These are phyloP conservation scores for Volutella citrinella DNA, from an alignment of 2,329 filamentous ascomycete genomes.

Conservation along the genomic window DNA sequence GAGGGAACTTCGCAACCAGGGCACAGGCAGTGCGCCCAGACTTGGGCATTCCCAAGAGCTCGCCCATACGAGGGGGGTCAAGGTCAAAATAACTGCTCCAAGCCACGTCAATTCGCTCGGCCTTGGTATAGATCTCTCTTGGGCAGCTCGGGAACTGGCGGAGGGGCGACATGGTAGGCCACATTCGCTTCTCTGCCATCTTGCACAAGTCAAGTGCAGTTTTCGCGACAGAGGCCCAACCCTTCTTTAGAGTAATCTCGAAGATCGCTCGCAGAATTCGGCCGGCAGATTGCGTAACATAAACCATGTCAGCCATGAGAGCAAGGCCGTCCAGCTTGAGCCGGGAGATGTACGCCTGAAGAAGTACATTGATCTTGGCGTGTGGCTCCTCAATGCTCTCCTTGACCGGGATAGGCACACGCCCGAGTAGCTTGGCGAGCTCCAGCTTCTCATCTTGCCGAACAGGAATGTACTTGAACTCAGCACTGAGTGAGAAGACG, in stretches of 20 bases:
- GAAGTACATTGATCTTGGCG: slow-evolving; percentile 94
- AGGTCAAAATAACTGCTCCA: slow-evolving; percentile 96
- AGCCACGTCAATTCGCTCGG: slow-evolving; percentile 89
- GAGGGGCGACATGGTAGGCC: slow-evolving; percentile 96
- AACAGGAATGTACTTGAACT: slow-evolving; percentile 99
- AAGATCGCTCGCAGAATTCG: slow-evolving; percentile 95
- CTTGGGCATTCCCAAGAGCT: slow-evolving; percentile 86
- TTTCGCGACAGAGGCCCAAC: slow-evolving; percentile 91
- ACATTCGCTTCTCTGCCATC: slow-evolving; percentile 99
- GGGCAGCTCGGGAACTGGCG: slow-evolving; percentile 85
- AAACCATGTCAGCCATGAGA: slow-evolving; percentile 97
- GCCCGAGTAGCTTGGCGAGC: slow-evolving; percentile 82
- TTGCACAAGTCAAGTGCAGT: slow-evolving; percentile 93
- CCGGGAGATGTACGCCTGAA: slow-evolving; percentile 95
- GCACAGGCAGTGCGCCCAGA: slow-evolving; percentile 82
- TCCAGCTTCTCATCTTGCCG: slow-evolving; percentile 97
- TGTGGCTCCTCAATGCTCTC: slow-evolving; percentile 96
- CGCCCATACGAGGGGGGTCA: slow-evolving; percentile 93
- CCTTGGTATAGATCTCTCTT: slow-evolving; percentile 83
- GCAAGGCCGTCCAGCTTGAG: slow-evolving; percentile 92
- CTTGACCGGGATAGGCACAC: slow-evolving; percentile 94
- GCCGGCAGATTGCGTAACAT: slow-evolving; percentile 95
- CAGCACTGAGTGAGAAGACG: slow-evolving; percentile 90
- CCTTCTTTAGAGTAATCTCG: slow-evolving; percentile 95
- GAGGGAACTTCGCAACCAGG: slow-evolving; percentile 87